These are phyloP conservation scores for Pittosporum tobira DNA, from an alignment of 129 eudicot genomes.

Conservation along the genomic window DNA sequence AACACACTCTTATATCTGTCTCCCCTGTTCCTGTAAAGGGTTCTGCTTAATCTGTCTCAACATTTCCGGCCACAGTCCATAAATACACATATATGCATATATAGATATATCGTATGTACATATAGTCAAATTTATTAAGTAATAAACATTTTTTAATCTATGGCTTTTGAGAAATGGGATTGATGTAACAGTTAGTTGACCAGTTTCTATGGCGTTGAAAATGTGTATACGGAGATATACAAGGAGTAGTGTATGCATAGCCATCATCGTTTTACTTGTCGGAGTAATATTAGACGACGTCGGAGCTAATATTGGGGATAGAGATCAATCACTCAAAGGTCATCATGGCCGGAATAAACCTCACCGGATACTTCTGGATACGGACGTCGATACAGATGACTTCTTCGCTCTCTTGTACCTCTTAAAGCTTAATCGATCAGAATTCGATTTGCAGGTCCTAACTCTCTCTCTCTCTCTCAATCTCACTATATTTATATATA, in stretches of 20 bases:
- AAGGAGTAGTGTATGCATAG: neutral
- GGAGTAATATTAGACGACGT: neutral
- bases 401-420: slow-evolving; percentile 58
- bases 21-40: neutral
- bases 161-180: too few relatives aligned
- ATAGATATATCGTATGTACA: too few relatives aligned
- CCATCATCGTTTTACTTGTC: neutral
- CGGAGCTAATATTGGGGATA: neutral
- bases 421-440: slow-evolving; percentile 52
- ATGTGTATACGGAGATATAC: slow-evolving; percentile 18
- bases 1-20: neutral
- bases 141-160: too few relatives aligned
- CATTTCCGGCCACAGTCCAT: too few relatives aligned
- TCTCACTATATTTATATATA: neutral
- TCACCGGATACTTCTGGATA: slow-evolving; percentile 55
- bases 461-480: neutral
- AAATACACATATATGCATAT: too few relatives aligned
- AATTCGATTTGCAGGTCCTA: slow-evolving; percentile 55
- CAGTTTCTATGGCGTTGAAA: neutral
- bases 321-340: too few relatives aligned
- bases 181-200: too few relatives aligned
- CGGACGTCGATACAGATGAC: slow-evolving; percentile 69
- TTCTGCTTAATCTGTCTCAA: too few relatives aligned
- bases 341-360: neutral
- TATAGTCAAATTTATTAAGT: too few relatives aligned